A percentile compares a stretch with the other conserved stretches of the same genome.
Evolutionary conservation across 495 filamentous ascomycete genomes (phyloP).

Genomic region (Hypoxylon rickii): DNA sequence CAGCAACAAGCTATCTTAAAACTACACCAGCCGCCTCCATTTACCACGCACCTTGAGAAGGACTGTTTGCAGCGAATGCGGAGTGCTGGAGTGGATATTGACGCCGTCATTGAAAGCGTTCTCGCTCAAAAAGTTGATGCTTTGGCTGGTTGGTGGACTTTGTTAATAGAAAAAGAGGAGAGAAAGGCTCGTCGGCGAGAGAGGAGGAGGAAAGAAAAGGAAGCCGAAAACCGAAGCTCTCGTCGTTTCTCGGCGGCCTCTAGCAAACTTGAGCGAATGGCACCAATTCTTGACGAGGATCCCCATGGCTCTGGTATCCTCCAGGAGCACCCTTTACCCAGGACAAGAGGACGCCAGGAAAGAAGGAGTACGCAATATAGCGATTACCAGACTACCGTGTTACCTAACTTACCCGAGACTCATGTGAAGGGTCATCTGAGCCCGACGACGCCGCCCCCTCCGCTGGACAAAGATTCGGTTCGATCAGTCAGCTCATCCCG

Average conservation of each 20-base stretch:
- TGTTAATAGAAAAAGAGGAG: conserved; percentile 94
- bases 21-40: conserved; percentile 79
- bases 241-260: conserved; percentile 85
- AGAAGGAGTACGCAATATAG: conserved; percentile 57
- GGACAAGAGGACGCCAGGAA: conserved; percentile 59
- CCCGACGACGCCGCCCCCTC: conserved; percentile 61
- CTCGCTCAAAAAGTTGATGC: conserved; percentile 85
- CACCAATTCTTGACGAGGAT: conserved; percentile 68
- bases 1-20: conserved; percentile 91
- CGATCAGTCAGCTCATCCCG: conserved; percentile 71
- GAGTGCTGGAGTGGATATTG: conserved; percentile 91
- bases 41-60: conserved; percentile 87
- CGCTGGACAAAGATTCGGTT: conserved; percentile 78
- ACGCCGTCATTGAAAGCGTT: conserved; percentile 92
- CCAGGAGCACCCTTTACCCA: conserved; percentile 56
- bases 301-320: conserved; percentile 44
- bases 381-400: conserved; percentile 60
- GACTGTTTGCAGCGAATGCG: conserved; percentile 92
- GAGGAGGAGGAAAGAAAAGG: conserved; percentile 80
- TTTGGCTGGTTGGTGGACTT: conserved; percentile 93
- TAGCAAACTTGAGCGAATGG: conserved; percentile 78
- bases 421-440: conserved; percentile 43
- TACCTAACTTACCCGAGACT: conserved; percentile 75
- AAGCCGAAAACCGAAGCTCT: conserved; percentile 77
- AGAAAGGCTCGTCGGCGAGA: conserved; percentile 84